Evolutionary conservation across 768 basidiomycete genomes (phyloP).

Genomic region (Boletus rubroflammeus): DNA sequence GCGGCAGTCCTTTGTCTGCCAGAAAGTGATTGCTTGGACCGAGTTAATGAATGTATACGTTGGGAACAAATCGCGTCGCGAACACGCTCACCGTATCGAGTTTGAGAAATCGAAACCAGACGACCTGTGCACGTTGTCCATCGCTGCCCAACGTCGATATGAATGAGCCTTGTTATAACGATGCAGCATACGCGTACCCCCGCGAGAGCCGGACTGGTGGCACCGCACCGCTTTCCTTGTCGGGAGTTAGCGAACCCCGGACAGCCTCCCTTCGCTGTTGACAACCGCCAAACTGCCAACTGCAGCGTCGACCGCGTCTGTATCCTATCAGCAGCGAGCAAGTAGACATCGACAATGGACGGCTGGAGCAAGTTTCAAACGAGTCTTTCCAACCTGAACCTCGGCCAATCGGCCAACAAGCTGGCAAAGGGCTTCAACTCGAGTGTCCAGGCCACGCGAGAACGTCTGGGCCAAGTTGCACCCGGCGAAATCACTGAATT

Average conservation of each 20-base stretch:
- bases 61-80: not conserved
- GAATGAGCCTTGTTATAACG: not conserved
- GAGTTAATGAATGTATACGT: not conserved
- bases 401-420: constrained; percentile 73
- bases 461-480: constrained; percentile 86
- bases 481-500: constrained; percentile 94
- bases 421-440: constrained; percentile 77
- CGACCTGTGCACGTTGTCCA: constrained; percentile 45
- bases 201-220: constrained; percentile 11
- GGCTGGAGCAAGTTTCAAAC: constrained; percentile 68
- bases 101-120: constrained; percentile 82
- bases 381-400: constrained; percentile 59
- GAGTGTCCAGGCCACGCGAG: constrained; percentile 81
- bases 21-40: constrained; percentile 66
- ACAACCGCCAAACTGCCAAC: constrained; percentile 2
- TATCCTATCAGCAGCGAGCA: not conserved
- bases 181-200: constrained; percentile 33
- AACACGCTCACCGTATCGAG: constrained; percentile 50
- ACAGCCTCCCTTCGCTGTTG: not conserved
- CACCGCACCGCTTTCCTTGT: constrained; percentile 14
- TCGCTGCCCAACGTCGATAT: constrained; percentile 21
- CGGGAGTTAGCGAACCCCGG: constrained; percentile 6
- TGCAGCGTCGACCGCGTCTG: not conserved
- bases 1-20: constrained; percentile 60
- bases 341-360: constrained; percentile 32